These are phyloP conservation scores for Exophiala sideris DNA, from an alignment of 2,329 filamentous ascomycete species.

Conservation along the genomic window DNA sequence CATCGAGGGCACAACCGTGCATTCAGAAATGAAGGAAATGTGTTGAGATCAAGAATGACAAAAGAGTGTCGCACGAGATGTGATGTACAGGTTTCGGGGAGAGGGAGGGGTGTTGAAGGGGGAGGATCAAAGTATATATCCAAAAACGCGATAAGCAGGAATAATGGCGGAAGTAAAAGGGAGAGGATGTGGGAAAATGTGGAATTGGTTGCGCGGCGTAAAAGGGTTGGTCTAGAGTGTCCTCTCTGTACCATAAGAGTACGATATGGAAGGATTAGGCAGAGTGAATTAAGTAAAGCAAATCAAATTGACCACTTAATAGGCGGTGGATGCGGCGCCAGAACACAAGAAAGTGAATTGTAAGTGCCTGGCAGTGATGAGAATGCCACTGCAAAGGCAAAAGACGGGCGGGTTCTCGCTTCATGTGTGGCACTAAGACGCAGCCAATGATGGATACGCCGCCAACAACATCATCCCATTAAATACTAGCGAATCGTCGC, in stretches of 20 bases:
- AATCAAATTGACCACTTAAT: too few relatives aligned
- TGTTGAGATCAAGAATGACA: background rate
- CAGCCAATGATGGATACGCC: conserved; percentile 10
- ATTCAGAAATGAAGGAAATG: background rate
- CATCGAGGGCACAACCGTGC: background rate
- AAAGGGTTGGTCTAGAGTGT: background rate
- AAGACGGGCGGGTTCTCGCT: conserved; percentile 15
- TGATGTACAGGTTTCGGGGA: too few relatives aligned
- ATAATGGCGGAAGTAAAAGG: background rate
- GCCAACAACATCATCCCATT: background rate
- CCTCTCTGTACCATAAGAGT: background rate
- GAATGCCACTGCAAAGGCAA: background rate
- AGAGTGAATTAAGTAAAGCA: conserved; percentile 4
- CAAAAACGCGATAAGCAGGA: conserved; percentile 1
- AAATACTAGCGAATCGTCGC: conserved; percentile 5
- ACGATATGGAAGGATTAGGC: background rate
- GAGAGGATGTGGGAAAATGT: background rate
- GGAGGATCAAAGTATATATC: background rate
- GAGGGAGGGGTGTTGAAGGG: too few relatives aligned
- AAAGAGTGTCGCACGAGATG: background rate
- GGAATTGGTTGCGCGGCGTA: background rate
- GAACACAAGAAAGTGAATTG: too few relatives aligned
- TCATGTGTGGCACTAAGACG: conserved; percentile 14
- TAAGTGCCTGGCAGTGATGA: background rate
- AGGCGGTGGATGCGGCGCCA: too few relatives aligned